phyloP scores from a whole-genome alignment of 2,329 filamentous ascomycete genomes.

The Sordariomycetes sp. region DNA sequence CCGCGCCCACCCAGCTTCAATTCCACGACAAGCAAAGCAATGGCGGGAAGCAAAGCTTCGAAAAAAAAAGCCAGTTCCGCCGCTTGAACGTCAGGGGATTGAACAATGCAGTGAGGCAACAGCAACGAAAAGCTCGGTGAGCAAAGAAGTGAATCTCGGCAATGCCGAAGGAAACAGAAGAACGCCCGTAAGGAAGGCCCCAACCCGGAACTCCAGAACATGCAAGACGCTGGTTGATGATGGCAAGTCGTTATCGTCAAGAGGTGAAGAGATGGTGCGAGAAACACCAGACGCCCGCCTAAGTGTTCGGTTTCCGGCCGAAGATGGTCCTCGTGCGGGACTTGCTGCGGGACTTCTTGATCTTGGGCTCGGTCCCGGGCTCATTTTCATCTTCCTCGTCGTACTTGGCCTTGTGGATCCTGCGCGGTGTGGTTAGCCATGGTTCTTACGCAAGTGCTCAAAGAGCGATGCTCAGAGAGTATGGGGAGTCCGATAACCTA shows the following conservation, averaged over 20 bases:
- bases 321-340: constrained; percentile 66
- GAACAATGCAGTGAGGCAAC: background rate
- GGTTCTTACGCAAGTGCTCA: background rate
- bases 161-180: background rate
- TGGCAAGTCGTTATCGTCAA: constrained; percentile 10
- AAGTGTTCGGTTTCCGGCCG: constrained; percentile 25
- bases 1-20: background rate
- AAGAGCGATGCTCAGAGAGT: background rate
- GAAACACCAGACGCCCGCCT: constrained; percentile 7
- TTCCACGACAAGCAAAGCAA: background rate
- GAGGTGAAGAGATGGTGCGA: background rate
- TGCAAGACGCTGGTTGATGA: background rate
- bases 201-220: background rate
- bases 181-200: background rate
- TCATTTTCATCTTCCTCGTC: constrained; percentile 41
- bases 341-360: constrained; percentile 61
- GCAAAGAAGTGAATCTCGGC: background rate
- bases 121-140: background rate
- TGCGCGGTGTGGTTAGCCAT: constrained; percentile 18
- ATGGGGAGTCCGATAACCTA: constrained; percentile 28
- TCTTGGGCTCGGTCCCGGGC: constrained; percentile 41
- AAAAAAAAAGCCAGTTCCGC: too few relatives aligned
- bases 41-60: background rate
- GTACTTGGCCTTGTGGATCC: constrained; percentile 97
- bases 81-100: too few relatives aligned